These are phyloP conservation scores for Xylaria intraflava DNA, from an alignment of 495 filamentous ascomycete genomes.

Conservation along the genomic window DNA sequence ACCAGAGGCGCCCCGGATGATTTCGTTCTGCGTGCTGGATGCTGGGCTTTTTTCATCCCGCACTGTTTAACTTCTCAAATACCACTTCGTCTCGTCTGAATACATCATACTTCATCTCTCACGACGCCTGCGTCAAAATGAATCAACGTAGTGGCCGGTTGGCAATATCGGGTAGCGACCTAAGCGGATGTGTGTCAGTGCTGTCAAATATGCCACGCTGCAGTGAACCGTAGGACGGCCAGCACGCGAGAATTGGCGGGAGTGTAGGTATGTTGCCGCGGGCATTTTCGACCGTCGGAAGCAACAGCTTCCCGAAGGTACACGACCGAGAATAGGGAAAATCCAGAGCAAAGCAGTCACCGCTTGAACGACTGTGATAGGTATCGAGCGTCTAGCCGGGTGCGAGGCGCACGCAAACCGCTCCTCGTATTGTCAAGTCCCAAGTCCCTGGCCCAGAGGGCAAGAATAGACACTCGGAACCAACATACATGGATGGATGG, in stretches of 20 bases:
- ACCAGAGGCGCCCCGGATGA: background rate
- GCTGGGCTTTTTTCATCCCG: background rate
- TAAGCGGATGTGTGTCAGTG: background rate
- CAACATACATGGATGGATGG: background rate
- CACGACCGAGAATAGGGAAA: background rate
- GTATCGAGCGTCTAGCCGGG: background rate
- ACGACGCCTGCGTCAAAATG: background rate
- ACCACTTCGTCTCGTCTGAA: background rate
- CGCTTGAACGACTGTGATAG: background rate
- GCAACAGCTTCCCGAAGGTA: background rate
- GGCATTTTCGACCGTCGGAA: background rate
- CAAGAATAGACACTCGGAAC: background rate
- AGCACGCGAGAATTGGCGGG: background rate
- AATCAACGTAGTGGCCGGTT: background rate
- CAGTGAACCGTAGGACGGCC: constrained; percentile 1
- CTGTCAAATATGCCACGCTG: constrained; percentile 2
- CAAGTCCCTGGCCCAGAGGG: background rate
- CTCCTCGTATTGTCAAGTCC: no score
- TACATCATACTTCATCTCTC: constrained; percentile 1
- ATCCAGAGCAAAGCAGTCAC: background rate
- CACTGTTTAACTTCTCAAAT: background rate
- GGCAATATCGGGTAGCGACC: constrained; percentile 7
- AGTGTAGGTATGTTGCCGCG: background rate
- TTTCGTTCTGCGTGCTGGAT: background rate
- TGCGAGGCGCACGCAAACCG: constrained; percentile 4